phyloP scores from a whole-genome alignment of 257 asterid species.

The Scutellaria baicalensis region DNA sequence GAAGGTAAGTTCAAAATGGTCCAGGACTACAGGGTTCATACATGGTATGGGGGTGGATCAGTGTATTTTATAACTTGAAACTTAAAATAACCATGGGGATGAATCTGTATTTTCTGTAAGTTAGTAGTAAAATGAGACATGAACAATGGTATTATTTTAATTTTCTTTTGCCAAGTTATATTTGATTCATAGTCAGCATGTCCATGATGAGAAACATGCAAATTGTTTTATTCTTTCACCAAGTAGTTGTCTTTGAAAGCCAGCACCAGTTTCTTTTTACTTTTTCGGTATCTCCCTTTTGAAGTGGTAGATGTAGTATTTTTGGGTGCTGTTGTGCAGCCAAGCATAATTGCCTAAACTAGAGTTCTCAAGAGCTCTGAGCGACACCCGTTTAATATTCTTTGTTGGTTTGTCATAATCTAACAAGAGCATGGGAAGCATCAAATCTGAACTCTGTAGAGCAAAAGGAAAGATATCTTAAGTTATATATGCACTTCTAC shows the following conservation, averaged over 20 bases:
- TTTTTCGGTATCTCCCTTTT: too few relatives aligned
- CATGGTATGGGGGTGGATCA: too few relatives aligned
- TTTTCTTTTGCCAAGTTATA: not conserved
- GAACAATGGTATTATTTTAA: not conserved
- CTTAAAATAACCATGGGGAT: too few relatives aligned
- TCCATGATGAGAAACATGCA: not conserved
- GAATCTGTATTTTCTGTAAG: too few relatives aligned
- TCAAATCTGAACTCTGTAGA: too few relatives aligned
- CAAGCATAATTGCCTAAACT: too few relatives aligned
- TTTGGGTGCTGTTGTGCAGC: too few relatives aligned
- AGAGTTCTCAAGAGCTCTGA: not conserved
- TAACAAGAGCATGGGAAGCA: not conserved
- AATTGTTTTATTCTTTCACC: not conserved
- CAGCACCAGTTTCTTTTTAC: not conserved
- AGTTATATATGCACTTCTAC: not conserved
- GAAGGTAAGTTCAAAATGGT: constrained; percentile 26
- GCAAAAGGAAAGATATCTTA: not conserved
- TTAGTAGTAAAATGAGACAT: too few relatives aligned
- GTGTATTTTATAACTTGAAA: too few relatives aligned
- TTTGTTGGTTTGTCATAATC: too few relatives aligned
- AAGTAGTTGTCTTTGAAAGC: not conserved
- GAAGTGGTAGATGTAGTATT: too few relatives aligned
- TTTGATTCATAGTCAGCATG: not conserved
- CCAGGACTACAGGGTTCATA: not conserved
- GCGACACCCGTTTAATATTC: not conserved